Base-by-base conservation (phyloP, 1,139 yeast species). In the Candida sp. region DNA sequence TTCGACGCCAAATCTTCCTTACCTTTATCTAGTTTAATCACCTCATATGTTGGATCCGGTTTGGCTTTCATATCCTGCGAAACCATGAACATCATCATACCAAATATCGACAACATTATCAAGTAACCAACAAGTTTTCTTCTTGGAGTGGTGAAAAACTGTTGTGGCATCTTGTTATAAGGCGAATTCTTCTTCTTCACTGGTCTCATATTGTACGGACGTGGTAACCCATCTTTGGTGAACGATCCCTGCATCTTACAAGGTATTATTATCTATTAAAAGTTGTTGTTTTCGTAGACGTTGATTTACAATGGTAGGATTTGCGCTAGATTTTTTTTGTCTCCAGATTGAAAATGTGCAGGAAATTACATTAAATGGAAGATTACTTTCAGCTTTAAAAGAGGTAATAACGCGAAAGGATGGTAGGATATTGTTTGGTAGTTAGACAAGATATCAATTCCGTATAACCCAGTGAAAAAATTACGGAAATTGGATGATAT, bases 201-300 rank as follows among this genome's bases (percentile, higher is more conserved):
- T 8, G 79, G 78, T 51, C 71, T 73, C 78, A 73, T 73, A 52
- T 73, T 71, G 55, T 73, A 73, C 5, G 79, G 79, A 47, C 78
- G 60, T 27, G 79, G 79, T 46, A 73, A 63, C 22, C 78, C 78
- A 50, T 67, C 64, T 43, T 60, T 66, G 40, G 67, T 68, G 50
- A 73, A 70, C 15, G 73, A 63, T 36, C 79, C 79, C 60, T 73
- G 79, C 79, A 73, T 73, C 19, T 9, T 30, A n/a, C n/a, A n/a
- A n/a, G n/a, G n/a, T n/a, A n/a, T n/a, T n/a, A n/a, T n/a, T n/a
- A n/a, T n/a, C 19, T 38, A 29, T 21, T 2, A 2, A 5, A 19
- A 11, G 15, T 35, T 5, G 36, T 19, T 36, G 23, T n/a, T n/a
- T n/a, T n/a, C n/a, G n/a, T 25, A 25, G 38, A 15, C 21, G 15